phyloP scores from a whole-genome alignment of 1,139 yeast species.

The Yamadazyma mexicana region DNA sequence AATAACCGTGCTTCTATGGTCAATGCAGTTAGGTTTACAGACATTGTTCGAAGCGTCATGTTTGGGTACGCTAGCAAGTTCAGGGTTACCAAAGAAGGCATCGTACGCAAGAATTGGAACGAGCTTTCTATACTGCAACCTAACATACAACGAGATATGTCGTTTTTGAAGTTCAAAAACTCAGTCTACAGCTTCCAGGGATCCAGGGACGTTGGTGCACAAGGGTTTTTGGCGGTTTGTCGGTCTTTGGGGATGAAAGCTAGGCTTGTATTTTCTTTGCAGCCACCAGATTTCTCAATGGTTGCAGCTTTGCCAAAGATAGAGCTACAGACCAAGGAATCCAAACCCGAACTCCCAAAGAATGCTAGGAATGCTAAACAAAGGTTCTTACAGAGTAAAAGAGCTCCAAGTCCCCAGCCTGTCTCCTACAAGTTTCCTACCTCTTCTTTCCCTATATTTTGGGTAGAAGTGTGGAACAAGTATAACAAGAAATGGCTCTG shows the following conservation, averaged over 20 bases:
- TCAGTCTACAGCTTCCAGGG: conserved; percentile 55
- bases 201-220: conserved; percentile 77
- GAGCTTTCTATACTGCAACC: conserved; percentile 35
- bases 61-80: conserved; percentile 62
- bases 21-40: conserved; percentile 70
- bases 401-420: conserved; percentile 7
- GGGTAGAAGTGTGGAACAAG: conserved; percentile 94
- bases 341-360: not conserved
- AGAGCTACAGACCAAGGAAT: conserved; percentile 6
- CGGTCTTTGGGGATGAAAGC: conserved; percentile 72
- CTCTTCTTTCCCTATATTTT: conserved; percentile 68
- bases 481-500: conserved; percentile 76
- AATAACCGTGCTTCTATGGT: conserved; percentile 33
- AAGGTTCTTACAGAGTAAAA: conserved; percentile 23
- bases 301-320: conserved; percentile 22
- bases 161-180: conserved; percentile 35
- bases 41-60: conserved; percentile 68
- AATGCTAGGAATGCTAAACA: conserved; percentile 10
- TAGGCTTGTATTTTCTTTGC: conserved; percentile 77
- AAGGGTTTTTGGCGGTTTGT: conserved; percentile 79
- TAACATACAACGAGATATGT: conserved; percentile 23
- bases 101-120: conserved; percentile 60
- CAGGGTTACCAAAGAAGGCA: conserved; percentile 46
- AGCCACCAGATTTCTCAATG: conserved; percentile 80
- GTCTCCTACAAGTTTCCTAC: conserved; percentile 18